Evolutionary conservation across 352 stramenopile genomes (phyloP), one percentile per base, ranked within the genome.

Genomic region (Pythium rishiriense): DNA sequence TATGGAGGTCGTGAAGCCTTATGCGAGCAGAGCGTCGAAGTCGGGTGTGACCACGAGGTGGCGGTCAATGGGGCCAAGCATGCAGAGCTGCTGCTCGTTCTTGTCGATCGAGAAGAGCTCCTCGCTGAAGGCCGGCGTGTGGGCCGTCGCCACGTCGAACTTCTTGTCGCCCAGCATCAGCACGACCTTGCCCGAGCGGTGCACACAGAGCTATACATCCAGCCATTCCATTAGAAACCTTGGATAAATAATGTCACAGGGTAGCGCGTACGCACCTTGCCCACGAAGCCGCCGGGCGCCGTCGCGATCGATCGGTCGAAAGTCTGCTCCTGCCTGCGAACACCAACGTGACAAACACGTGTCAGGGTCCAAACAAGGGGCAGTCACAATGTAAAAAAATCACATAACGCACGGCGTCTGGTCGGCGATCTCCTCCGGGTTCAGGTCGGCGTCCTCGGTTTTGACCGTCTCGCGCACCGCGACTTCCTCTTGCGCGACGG

Each of bases 161-260:
- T 87, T 82, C 73, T 94, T 95, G 77, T 93, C 87, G 24, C 85
- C 83, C 31, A 95, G 80, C 74, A 95, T 81, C 1, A 95, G 68
- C 69, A 95, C 82, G 25, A 86, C 87, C 74, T 93, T 93, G 58
- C 87, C 87, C 4, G 87, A 95, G 69, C 87, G 87, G 64, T 88
- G 85, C 61, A 95, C 87, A 33, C 83, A 87, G 28, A 95, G 81
- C 83, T 93, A 41, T 21, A 28, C 21, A 54, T 42, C 31, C 25
- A 48, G 12, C 37, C 37, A 19, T 1, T 21, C 14, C 2, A 39
- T 43, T 43, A 43, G 37, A 43, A 12, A n/a, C n/a, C n/a, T n/a
- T n/a, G n/a, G n/a, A n/a, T n/a, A n/a, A n/a, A n/a, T n/a, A n/a
- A n/a, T n/a, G n/a, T n/a, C n/a, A n/a, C n/a, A n/a, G n/a, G n/a